Percentiles rank a stretch among this genome's conserved stretches.
Conservation (phyloP, 2,329 filamentous ascomycete genomes). For the Beauveria sp. region DNA sequence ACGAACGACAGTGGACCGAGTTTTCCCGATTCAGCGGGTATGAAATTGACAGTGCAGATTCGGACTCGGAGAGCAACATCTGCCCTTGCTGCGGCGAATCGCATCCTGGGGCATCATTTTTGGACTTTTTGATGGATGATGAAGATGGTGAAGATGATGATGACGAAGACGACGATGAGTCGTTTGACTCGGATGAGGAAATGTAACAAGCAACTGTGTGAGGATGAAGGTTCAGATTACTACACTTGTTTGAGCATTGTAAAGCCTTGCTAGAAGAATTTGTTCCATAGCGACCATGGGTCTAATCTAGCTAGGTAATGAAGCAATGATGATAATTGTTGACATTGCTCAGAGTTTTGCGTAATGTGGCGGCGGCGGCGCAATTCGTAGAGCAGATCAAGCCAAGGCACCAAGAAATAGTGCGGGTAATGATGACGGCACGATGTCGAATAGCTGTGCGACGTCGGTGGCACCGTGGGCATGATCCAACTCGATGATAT, state of each 20-base stretch:
- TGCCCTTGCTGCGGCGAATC: conserved; percentile 34
- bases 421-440: conserved; percentile 10
- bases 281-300: neutral
- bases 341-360: neutral
- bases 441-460: neutral
- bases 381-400: neutral
- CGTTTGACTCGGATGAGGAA: conserved; percentile 1
- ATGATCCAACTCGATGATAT: neutral
- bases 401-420: neutral
- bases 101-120: conserved; percentile 28
- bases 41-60: conserved; percentile 26
- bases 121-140: conserved; percentile 18
- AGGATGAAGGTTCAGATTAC: neutral
- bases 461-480: neutral
- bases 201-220: neutral
- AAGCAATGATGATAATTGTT: neutral
- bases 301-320: conserved; percentile 3
- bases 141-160: neutral
- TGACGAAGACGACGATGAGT: neutral
- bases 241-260: neutral
- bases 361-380: neutral
- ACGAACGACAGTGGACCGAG: conserved; percentile 39
- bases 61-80: conserved; percentile 28
- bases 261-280: neutral
- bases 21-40: conserved; percentile 36